Percentiles rank a stretch among this genome's conserved stretches.
Evolutionary conservation across 257 asterid species (phyloP).

Genomic region (Sherardia arvensis): DNA sequence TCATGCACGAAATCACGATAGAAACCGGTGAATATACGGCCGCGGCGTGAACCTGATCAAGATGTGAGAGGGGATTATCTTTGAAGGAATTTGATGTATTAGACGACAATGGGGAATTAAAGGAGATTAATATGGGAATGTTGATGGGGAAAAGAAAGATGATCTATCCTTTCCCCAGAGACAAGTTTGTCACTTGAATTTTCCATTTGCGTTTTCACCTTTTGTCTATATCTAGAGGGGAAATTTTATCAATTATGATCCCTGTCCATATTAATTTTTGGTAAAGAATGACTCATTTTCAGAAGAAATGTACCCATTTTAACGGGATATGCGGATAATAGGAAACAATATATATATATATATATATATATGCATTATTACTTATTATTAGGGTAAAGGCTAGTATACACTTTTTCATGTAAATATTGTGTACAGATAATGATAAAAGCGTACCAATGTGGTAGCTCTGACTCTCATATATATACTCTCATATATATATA

Average conservation of each 20-base stretch:
- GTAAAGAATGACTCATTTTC: neutral
- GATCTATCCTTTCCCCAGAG: neutral
- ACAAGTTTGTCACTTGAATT: neutral
- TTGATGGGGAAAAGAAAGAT: neutral
- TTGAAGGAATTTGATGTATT: neutral
- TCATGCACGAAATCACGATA: neutral
- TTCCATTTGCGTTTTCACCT: neutral
- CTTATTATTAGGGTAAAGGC: no score
- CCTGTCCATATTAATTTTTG: neutral
- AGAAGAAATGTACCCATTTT: neutral
- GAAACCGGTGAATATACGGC: neutral
- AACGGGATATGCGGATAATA: no score
- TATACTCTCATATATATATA: no score
- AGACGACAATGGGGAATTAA: neutral
- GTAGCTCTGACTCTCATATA: no score
- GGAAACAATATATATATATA: no score
- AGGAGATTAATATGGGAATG: neutral
- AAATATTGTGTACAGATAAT: no score
- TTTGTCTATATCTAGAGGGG: neutral
- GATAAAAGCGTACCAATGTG: no score
- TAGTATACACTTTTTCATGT: no score
- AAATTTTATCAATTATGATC: neutral
- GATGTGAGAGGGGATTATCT: neutral
- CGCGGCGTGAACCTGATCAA: neutral
- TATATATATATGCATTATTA: no score